Base-by-base conservation (phyloP, 768 basidiomycete genomes). In the Collybiopsis luxurians region DNA sequence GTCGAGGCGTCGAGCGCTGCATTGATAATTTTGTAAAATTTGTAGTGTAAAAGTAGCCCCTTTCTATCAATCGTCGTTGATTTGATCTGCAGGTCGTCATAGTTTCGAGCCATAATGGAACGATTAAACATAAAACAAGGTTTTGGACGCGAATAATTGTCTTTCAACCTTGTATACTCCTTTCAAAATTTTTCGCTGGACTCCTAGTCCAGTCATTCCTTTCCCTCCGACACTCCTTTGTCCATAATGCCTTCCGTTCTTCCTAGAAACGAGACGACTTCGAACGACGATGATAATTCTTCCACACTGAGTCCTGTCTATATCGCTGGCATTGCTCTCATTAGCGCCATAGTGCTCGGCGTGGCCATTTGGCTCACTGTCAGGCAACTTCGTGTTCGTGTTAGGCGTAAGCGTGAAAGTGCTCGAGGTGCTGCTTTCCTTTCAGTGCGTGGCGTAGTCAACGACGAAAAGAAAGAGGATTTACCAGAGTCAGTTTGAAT, bases 271-370 rank as follows among this genome's bases (percentile, higher is more conserved):
- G 54, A 39, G 13, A 28, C 53, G 21, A 30, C 54, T 27, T 48
- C 47, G 26, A 21, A 48, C 23, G 31, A 47, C 36, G 26, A 26
- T 30, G n/a, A 42, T 13, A 21, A 30, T 43, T 44, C 44, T 26
- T 58, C 56, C 28, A 36, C 36, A 23, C 17, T 57, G 36, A 27
- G 27, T 12, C 68, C 77, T 4, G 65, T 75, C 21, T 74, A 77
- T 61, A 77, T 86, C 47, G 79, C 70, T 53, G 86, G 81, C 5
- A 77, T 87, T 62, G 70, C 75, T 21, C 63, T 84, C 5, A 80
- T 74, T 26, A 78, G 71, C 19, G 68, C 73, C 27, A 66, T 80
- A 40, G 55, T 75, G 23, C 50, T 79, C 27, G 71, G 64, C 39
- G 58, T 83, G 39, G 62, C 56, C 43, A 11, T 72, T 26, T 85